Conservation (phyloP, 2,329 filamentous ascomycete species). For the Sarocladium strictum region DNA sequence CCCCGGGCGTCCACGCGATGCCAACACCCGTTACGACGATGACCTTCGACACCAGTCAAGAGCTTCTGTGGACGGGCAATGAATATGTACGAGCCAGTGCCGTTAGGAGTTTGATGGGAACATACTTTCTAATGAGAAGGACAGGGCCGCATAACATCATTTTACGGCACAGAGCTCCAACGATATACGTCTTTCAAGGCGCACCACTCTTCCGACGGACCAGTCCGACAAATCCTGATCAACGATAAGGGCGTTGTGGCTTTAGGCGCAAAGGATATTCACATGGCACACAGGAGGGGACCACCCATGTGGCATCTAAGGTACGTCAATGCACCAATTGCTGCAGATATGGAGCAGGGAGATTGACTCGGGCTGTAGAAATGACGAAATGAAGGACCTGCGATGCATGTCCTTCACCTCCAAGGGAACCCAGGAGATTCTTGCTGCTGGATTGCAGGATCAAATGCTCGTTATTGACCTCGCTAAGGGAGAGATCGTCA, state of each 20-base stretch:
- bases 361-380: constrained; percentile 34
- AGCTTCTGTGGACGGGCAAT: constrained; percentile 90
- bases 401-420: constrained; percentile 94
- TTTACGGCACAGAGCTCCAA: constrained; percentile 78
- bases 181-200: constrained; percentile 87
- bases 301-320: constrained; percentile 82
- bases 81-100: constrained; percentile 60
- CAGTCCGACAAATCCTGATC: constrained; percentile 82
- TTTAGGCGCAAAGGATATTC: constrained; percentile 76
- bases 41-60: constrained; percentile 83
- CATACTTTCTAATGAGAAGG: neutral
- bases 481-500: constrained; percentile 64
- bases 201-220: constrained; percentile 66
- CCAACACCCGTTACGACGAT: constrained; percentile 71
- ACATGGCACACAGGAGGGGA: constrained; percentile 81
- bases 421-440: constrained; percentile 73
- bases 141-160: constrained; percentile 83
- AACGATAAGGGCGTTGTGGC: constrained; percentile 86
- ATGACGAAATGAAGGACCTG: constrained; percentile 75
- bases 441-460: constrained; percentile 82
- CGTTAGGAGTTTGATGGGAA: neutral
- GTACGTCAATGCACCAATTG: constrained; percentile 35
- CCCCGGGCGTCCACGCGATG: constrained; percentile 64
- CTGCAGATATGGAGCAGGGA: neutral
- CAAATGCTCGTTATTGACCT: constrained; percentile 74